Evolutionary conservation across 805 yeast species (phyloP).

Genomic region (Schwanniomyces polymorphus): DNA sequence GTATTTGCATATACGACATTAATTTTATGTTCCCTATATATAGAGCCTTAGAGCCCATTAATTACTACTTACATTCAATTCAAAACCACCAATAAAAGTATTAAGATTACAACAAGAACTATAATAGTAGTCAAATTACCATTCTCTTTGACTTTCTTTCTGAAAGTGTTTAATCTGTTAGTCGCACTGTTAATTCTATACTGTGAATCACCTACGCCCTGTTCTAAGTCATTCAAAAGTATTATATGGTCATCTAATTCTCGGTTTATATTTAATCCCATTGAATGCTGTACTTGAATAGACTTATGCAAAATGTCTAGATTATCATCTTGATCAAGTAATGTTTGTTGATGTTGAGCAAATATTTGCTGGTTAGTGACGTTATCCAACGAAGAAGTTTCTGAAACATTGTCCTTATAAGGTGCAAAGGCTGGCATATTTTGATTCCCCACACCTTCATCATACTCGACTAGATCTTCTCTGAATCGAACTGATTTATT

Average conservation of each 20-base stretch:
- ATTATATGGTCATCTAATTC: conserved; percentile 45
- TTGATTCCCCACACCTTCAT: conserved; percentile 22
- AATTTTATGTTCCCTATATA: not conserved
- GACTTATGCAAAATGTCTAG: conserved; percentile 34
- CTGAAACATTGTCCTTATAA: conserved; percentile 28
- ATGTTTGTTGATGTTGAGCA: conserved; percentile 42
- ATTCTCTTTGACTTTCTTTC: conserved; percentile 36
- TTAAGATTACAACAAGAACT: conserved; percentile 39
- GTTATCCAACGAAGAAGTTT: conserved; percentile 22
- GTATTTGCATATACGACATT: not conserved
- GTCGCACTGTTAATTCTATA: conserved; percentile 31
- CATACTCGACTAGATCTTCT: conserved; percentile 25
- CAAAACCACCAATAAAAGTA: conserved; percentile 40
- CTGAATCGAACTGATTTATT: conserved; percentile 38
- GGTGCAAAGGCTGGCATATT: conserved; percentile 40
- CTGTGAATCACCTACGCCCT: conserved; percentile 38
- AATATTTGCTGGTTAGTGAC: conserved; percentile 38
- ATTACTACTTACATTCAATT: conserved; percentile 19
- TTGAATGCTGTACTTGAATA: conserved; percentile 34
- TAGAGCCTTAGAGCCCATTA: not conserved
- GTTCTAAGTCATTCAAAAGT: conserved; percentile 39
- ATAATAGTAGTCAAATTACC: conserved; percentile 44
- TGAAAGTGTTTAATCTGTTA: conserved; percentile 27
- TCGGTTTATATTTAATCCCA: conserved; percentile 38
- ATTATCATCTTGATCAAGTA: conserved; percentile 37